Conservation (phyloP, 1,284 basidiomycete species). For the Pulveroboletus sp. region DNA sequence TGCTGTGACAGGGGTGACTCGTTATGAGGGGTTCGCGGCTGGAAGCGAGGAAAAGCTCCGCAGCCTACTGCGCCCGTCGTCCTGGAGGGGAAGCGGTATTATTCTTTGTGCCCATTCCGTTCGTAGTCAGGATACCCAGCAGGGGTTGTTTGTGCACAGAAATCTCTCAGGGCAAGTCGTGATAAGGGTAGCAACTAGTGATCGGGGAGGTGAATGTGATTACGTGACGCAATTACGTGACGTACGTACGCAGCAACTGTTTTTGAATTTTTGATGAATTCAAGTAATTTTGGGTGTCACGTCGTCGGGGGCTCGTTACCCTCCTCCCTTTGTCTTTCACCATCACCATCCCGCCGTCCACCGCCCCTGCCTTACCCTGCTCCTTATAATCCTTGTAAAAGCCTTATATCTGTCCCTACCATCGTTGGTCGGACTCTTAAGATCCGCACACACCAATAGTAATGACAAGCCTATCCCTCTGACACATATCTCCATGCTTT, state of each 20-base stretch:
- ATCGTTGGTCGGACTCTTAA: constrained; percentile 46
- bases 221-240: constrained; percentile 36
- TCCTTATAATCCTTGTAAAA: constrained; percentile 29
- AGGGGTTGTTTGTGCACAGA: constrained; percentile 10
- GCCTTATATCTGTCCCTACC: constrained; percentile 22
- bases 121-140: neutral
- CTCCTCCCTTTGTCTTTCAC: constrained; percentile 40
- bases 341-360: constrained; percentile 36
- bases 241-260: constrained; percentile 34
- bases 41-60: constrained; percentile 16
- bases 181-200: constrained; percentile 22
- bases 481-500: constrained; percentile 33
- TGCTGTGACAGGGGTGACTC: constrained; percentile 17
- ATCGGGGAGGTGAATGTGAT: constrained; percentile 27
- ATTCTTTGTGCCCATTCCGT: neutral
- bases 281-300: constrained; percentile 37
- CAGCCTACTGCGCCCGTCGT: constrained; percentile 6
- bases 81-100: too few species aligned
- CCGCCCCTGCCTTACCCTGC: constrained; percentile 32
- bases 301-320: constrained; percentile 31
- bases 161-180: neutral
- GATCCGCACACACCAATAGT: constrained; percentile 10
- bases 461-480: constrained; percentile 25
- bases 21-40: constrained; percentile 7
- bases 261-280: constrained; percentile 40